Base-by-base conservation (phyloP, 2,329 filamentous ascomycete genomes). In the Penicillium sp. region DNA sequence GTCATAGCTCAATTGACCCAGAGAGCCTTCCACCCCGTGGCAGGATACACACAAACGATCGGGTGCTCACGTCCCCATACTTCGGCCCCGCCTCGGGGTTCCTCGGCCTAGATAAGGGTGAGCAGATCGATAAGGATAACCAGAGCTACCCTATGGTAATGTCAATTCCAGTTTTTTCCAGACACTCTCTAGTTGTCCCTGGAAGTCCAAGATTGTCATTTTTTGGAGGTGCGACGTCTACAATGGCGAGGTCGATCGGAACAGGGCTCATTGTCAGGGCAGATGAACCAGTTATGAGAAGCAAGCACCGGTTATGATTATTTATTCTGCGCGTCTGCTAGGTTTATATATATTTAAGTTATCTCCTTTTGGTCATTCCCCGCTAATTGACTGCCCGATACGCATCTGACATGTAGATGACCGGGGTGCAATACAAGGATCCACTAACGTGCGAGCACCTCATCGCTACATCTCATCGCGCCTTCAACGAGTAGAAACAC, bases 1-100 rank as follows among this genome's bases (percentile, higher is more conserved):
- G 87, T 90, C 81, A 90, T 87, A 2, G 84, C 77, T 3, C 87
- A 81, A 67, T 91, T 91, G 0, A 91, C 88, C 78, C 81, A 91
- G 0, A 91, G 77, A 0, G 86, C 79, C 70, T 90, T 91, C 88
- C 88, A 90, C 0, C 87, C 88, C 0, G 88, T 91, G 0, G 84
- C 87, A 0, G 88, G 88, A 66, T 91, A 87, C 0, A 88, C 84
- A 3, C 88, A 80, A 2, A 91, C 87, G 9, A 91, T 69, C 0
- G 87, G 87, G 67, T 90, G 88, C 9, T 81, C 75, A 6, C 87
- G 81, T 71, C 90, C 87, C n/a, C 74, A 62, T 79, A 80, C 71
- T 86, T 83, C 0, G 87, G 87, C 0, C 88, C 87, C 0, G 80
- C 78, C 11, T 79, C 79, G 0, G 84, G 83, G 49, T 87, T 68